Evolutionary conservation across 2,329 filamentous ascomycete genomes (phyloP), one percentile per base, ranked within the genome.

Genomic region (Talaromyces sp.): DNA sequence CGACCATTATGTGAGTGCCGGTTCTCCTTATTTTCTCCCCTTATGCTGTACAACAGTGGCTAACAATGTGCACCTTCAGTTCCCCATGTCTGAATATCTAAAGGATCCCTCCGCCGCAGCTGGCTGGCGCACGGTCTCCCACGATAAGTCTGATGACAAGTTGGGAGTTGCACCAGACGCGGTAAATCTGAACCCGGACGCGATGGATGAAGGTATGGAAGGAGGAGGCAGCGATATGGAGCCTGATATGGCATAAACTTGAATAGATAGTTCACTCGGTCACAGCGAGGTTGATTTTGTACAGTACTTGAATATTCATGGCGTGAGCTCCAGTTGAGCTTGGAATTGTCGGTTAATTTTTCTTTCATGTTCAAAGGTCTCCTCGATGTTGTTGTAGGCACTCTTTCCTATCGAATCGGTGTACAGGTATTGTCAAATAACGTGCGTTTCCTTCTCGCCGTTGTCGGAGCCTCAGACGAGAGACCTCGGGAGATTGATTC

Each of bases 1-100:
- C 65, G 93, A 99, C 70, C 94, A 99, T 74, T 99, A 99, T 72
- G 78, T 81, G 65, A 68, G 76, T 69, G 19, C 32, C 29, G 14
- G 2, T 7, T 30, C 7, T 1, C 14, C 47, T 14, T 8, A 10
- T 13, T 5, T 35, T 22, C 8, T 24, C 24, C 14, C 19, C 10
- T 16, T 3, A 11, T 39, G 27, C 17, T 20, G 8, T 36, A 14
- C 16, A 8, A 27, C 51, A 33, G 60, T 39, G 11, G 16, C 24
- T 29, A 13, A 50, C n/a, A 9, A n/a, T n/a, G 5, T 4, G 7
- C 13, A 35, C 36, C 2, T 19, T 3, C 19, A 79, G 76, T 87
- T 87, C 75, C 84, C 85, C 2, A 87, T 86, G 55, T 82, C 85
- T 27, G 84, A 87, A 70, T 86, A 85, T 55, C 66, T 83, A 47